Base-by-base conservation (phyloP, 345 rosid genomes). In the Syzygium oleosum region DNA sequence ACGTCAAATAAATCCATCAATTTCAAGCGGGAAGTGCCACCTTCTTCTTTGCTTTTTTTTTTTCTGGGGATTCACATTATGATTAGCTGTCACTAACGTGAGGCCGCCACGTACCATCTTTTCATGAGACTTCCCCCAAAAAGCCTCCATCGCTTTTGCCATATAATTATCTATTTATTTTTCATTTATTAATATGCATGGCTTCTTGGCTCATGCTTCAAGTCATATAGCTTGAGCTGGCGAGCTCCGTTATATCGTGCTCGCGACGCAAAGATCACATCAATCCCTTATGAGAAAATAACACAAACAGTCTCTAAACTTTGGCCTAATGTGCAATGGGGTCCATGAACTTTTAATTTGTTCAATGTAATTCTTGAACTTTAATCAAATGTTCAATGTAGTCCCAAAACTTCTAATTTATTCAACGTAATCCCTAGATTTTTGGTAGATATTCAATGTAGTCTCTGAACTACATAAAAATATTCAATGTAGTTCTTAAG, bases 1-100 rank as follows among this genome's bases (percentile, higher is more conserved):
- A 53, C 38, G 54, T 87, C 78, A 84, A 31, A 65, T 49, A 85
- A 85, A 83, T 65, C 89, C 23, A 85, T 92, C 93, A 58, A 85
- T 90, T 92, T 89, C 88, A 88, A 85, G 92, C 93, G 84, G 88
- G 59, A 29, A n/a, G 56, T 41, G 87, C 79, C 90, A 86, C 68
- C 87, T 83, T 89, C 84, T 46, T 34, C 23, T 68, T 63, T 38
- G 16, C 46, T 25, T 63, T 68, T 73, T 63, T 38, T 9, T 19
- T 25, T 63, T 51, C 34, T 51, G 29, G 56, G 86, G 87, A 89
- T 90, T 89, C 90, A 89, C 88, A 92, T 91, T 91, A 91, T 90
- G 77, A 92, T 93, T 92, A 93, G 94, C 97, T 95, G 98, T 93
- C 91, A 61, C 93, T 92, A 88, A 88, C 88, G 63, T 25, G 27